These are phyloP conservation scores for Termitomyces bulborhizus DNA, from an alignment of 768 basidiomycete genomes.

Conservation along the genomic window DNA sequence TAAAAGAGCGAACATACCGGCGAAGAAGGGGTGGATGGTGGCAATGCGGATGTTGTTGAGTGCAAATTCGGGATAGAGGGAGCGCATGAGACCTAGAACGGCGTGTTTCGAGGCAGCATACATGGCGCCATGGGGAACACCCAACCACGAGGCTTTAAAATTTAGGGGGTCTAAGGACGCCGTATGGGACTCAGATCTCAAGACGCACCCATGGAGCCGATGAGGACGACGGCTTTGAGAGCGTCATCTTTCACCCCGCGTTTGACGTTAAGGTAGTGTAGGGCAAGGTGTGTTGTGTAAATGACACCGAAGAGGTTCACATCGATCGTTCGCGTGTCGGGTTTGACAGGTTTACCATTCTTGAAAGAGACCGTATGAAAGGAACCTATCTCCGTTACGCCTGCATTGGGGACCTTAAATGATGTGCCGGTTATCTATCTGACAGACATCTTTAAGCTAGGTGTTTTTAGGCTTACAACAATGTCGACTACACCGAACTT, in stretches of 20 bases:
- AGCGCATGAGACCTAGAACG: conserved; percentile 46
- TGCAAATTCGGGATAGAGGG: conserved; percentile 31
- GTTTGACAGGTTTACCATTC: conserved; percentile 38
- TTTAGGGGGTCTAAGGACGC: background rate
- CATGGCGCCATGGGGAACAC: conserved; percentile 34
- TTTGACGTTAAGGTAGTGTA: conserved; percentile 41
- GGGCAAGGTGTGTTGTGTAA: conserved; percentile 44
- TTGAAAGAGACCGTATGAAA: conserved; percentile 25
- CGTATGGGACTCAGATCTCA: background rate
- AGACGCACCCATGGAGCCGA: conserved; percentile 47
- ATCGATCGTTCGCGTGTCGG: conserved; percentile 36
- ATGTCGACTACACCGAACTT: conserved; percentile 46
- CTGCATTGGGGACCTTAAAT: conserved; percentile 44
- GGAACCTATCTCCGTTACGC: conserved; percentile 30
- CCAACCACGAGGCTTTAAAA: conserved; percentile 41
- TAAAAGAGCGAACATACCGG: conserved; percentile 26
- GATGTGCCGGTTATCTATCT: background rate
- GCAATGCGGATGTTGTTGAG: conserved; percentile 35
- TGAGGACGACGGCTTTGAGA: conserved; percentile 45
- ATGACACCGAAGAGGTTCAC: conserved; percentile 43
- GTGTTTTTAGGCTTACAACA: conserved; percentile 31
- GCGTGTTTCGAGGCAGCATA: conserved; percentile 52
- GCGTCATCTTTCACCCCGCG: conserved; percentile 22
- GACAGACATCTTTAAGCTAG: background rate
- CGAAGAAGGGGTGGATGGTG: conserved; percentile 49